Conservation (phyloP, 1,139 yeast species). For the Candida pseudoviswanathii region DNA sequence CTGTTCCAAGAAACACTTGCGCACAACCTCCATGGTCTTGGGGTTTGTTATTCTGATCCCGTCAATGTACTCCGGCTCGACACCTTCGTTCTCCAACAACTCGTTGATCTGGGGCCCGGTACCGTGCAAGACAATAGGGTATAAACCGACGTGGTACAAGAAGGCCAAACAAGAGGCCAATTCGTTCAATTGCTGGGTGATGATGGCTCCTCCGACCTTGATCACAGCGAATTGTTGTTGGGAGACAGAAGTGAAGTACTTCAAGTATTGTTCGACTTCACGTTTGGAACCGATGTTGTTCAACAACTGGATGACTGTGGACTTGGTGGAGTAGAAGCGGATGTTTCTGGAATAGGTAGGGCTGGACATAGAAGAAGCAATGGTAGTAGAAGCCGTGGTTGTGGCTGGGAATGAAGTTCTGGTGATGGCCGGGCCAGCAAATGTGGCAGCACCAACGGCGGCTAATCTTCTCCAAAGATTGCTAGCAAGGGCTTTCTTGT, state of each 20-base stretch:
- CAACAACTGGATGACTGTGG: conserved; percentile 90
- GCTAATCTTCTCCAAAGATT: conserved; percentile 5
- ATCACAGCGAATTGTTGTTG: conserved; percentile 98
- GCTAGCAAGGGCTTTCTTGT: conserved; percentile 13
- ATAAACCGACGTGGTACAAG: conserved; percentile 93
- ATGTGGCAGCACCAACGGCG: conserved; percentile 3
- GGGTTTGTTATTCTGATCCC: conserved; percentile 97
- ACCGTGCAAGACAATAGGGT: conserved; percentile 96
- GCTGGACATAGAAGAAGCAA: not conserved
- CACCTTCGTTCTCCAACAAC: conserved; percentile 88
- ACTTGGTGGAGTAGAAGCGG: conserved; percentile 62
- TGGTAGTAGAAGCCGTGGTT: not conserved
- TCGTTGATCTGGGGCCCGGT: conserved; percentile 99
- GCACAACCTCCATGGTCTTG: conserved; percentile 93
- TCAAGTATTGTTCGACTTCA: conserved; percentile 95
- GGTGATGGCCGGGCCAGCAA: not conserved
- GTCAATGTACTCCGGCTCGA: conserved; percentile 93
- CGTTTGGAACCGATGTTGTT: conserved; percentile 96
- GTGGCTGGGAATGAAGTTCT: not conserved
- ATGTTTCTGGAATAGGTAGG: conserved; percentile 2
- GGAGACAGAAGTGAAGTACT: conserved; percentile 92
- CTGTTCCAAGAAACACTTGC: conserved; percentile 93
- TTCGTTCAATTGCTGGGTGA: conserved; percentile 90
- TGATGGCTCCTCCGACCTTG: conserved; percentile 98
- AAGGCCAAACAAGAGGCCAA: conserved; percentile 95